Conservation (phyloP, 2,329 filamentous ascomycete species). For the Penicillium sclerotigenum region DNA sequence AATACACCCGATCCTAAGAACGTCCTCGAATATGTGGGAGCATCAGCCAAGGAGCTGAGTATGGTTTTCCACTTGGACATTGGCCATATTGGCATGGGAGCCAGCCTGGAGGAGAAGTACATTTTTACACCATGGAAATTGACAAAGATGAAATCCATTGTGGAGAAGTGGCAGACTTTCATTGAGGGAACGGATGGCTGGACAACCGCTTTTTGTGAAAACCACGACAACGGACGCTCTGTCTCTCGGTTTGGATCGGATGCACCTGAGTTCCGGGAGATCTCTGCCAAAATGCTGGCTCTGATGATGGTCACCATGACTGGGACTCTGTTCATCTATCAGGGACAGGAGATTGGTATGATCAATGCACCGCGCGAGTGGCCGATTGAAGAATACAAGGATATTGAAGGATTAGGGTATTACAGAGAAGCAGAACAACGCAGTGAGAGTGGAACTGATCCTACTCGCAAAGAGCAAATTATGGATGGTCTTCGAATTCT, state of each 20-base stretch:
- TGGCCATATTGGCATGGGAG: conserved; percentile 51
- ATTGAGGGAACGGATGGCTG: conserved; percentile 50
- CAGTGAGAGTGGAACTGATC: conserved; percentile 30
- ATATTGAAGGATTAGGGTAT: conserved; percentile 48
- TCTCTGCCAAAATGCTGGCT: conserved; percentile 54
- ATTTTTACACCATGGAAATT: conserved; percentile 46
- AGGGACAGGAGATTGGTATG: conserved; percentile 62
- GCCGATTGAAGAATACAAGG: conserved; percentile 46
- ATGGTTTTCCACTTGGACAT: conserved; percentile 62
- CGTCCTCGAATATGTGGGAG: conserved; percentile 60
- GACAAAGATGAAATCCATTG: conserved; percentile 49
- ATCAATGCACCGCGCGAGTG: conserved; percentile 52
- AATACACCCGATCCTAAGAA: conserved; percentile 57
- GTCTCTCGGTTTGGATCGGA: conserved; percentile 54
- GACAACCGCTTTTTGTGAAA: conserved; percentile 62
- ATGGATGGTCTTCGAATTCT: conserved; percentile 51
- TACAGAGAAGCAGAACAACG: conserved; percentile 40
- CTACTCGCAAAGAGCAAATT: conserved; percentile 14
- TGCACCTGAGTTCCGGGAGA: conserved; percentile 46
- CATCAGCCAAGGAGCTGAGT: conserved; percentile 58
- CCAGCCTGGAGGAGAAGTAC: conserved; percentile 47
- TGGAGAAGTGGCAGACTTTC: conserved; percentile 53
- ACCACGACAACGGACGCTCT: conserved; percentile 60
- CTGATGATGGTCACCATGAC: conserved; percentile 49
- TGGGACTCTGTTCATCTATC: conserved; percentile 58